Evolutionary conservation across 306 rosid species (phyloP), one percentile per base, ranked within the genome.

Genomic region (Malus orientalis): DNA sequence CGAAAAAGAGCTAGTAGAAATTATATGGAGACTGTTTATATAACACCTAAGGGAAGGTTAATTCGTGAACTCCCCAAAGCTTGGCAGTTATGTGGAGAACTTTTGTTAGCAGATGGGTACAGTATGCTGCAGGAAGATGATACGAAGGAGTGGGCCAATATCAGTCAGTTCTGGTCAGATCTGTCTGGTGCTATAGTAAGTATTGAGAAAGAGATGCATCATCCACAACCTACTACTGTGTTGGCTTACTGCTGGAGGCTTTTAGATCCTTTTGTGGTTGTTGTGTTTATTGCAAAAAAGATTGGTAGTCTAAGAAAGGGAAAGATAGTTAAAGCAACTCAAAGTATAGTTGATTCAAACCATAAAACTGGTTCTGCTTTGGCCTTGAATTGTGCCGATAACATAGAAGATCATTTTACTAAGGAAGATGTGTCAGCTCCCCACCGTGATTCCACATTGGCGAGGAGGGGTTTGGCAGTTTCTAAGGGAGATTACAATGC

Each of bases 61-160:
- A 29, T 96, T 69, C 92, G 97, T 79, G 98, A 92, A 61, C 87
- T 96, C 75, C 77, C 91, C 69, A 96, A 86, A 79, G 99, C 86
- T 83, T 96, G 99, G 99, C 84, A 87, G 85, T 61, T 87, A 78
- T 92, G 93, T 69, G 98, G 99, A 63, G 88, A 92, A 74, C 80
- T 80, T 80, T 83, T 92, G 82, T 84, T 85, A 83, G 88, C 81
- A 66, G 86, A 86, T 82, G 75, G 78, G 8, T 73, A 76, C 77
- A 83, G 74, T 73, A 81, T 78, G 25, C 29, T 80, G 55, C 80
- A 59, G 74, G 83, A 83, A 81, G 84, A 74, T 29, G 79, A 51
- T 45, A 40, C 61, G 73, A 88, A 84, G 88, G 90, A 87, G 80
- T 96, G 99, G 99, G 32, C 85, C 14, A 76, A 86, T 74, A 79